These are phyloP conservation scores for Fusarium veterinarium DNA, from an alignment of 2,329 filamentous ascomycete species.

Conservation along the genomic window DNA sequence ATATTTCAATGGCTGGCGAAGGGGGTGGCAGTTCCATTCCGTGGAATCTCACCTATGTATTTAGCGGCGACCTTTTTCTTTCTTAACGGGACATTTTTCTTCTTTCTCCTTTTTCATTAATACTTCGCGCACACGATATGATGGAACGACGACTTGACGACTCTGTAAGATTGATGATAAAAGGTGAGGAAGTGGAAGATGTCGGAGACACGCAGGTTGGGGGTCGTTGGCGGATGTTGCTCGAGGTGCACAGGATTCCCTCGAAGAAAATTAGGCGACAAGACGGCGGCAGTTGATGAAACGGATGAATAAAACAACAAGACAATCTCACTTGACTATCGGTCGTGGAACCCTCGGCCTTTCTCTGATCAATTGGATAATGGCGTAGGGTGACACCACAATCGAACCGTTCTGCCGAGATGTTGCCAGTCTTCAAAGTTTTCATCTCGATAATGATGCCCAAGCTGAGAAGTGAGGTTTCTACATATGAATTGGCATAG, in stretches of 20 bases:
- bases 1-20: conserved; percentile 41
- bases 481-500: conserved; percentile 2
- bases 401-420: background rate
- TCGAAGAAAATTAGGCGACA: background rate
- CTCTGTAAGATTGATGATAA: conserved; percentile 32
- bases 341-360: conserved; percentile 4
- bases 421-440: background rate
- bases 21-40: conserved; percentile 37
- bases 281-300: conserved; percentile 15
- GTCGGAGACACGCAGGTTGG: background rate
- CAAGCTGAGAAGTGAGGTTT: background rate
- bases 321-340: background rate
- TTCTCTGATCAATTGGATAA: background rate
- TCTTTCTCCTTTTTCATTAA: conserved; percentile 29
- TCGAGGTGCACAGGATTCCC: background rate
- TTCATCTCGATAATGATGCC: background rate
- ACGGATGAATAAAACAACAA: conserved; percentile 23
- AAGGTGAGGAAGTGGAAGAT: conserved; percentile 10
- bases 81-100: conserved; percentile 36
- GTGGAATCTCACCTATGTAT: conserved; percentile 43
- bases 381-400: conserved; percentile 1
- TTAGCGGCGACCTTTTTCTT: conserved; percentile 42
- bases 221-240: background rate
- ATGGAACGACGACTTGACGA: conserved; percentile 24
- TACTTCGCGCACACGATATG: conserved; percentile 34